Evolutionary conservation across 2,329 filamentous ascomycete genomes (phyloP), one percentile per base, ranked within the genome.

Genomic region (Xylariaceae sp.): DNA sequence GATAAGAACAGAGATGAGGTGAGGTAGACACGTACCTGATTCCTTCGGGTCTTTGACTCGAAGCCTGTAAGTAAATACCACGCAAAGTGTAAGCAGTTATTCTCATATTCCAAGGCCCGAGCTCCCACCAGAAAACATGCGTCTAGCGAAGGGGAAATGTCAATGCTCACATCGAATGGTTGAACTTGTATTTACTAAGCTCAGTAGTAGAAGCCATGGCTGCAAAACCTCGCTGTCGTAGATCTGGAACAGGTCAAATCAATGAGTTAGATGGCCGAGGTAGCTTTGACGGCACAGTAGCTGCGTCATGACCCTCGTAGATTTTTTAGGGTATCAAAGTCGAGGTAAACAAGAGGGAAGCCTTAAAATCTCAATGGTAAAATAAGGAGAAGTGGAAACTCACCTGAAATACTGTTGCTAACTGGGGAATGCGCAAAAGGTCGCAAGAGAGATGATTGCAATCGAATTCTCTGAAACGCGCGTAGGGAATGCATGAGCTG

Each of bases 11-110:
- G 12, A 22, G 22, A 19, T 8, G 6, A 22, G 11, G 23, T 14
- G 23, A 22, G 16, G 23, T 20, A 8, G 36, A n/a, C n/a, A n/a
- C 54, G 41, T 72, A 86, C 85, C 70, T 32, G 85, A 89, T 64
- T 76, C 80, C 70, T 91, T 85, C 10, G 92, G 92, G 71, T 98
- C 90, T 70, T 97, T 97, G 64, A 97, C 86, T 67, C 92, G 86
- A 65, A 95, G 76, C 88, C 88, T 93, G 52, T 23, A 22, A 41
- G 32, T 29, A 12, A 8, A n/a, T n/a, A n/a, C n/a, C n/a, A n/a
- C n/a, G n/a, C n/a, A n/a, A n/a, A n/a, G n/a, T n/a, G n/a, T n/a
- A n/a, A n/a, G n/a, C n/a, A n/a, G n/a, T n/a, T n/a, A n/a, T n/a
- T n/a, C n/a, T n/a, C n/a, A n/a, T n/a, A n/a, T n/a, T n/a, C n/a